Evolutionary conservation across 306 rosid species (phyloP), one percentile per base, ranked within the genome.

Genomic region (apple (Malus domestica)): DNA sequence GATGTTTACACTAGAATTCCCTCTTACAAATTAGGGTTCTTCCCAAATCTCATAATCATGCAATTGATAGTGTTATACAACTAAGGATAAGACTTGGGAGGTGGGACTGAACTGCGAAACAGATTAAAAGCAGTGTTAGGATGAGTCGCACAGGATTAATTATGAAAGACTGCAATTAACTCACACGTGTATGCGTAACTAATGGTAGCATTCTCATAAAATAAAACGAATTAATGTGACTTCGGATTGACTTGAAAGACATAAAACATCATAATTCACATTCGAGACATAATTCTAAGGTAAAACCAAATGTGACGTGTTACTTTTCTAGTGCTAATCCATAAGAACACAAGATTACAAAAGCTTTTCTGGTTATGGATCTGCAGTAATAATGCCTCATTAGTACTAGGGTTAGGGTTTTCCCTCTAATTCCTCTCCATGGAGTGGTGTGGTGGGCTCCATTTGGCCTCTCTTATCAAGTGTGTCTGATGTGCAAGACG

Each of bases 231-330:
- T 18, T 16, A 18, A 27, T 16, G 57, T 58, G 29, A 73, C 45
- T 42, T 10, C 0, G 4, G 45, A 83, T 79, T 77, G 85, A 83
- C 67, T 30, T 60, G 68, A 60, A 73, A 81, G 69, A 73, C 73
- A 67, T 32, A 78, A 70, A 61, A 64, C 76, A 69, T 20, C 71
- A 88, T 80, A 83, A 83, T 83, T 88, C 81, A 68, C 70, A 77
- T 75, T 58, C 55, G 22, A 16, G 71, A 65, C 73, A 49, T 64
- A 38, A 42, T 42, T 58, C 69, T 49, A 54, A 55, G 58, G 76
- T 42, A 60, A 68, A 40, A 20, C 67, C 68, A 74, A 49, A 29
- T 38, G 42, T 62, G 40, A 35, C 40, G 40, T 44, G 59, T 58
- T 45, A 51, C 74, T 25, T 63, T 29, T 72, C 11, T 33, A 22